Base-by-base conservation (phyloP, 75 land plant genomes). In the Selaginella tamariscina region DNA sequence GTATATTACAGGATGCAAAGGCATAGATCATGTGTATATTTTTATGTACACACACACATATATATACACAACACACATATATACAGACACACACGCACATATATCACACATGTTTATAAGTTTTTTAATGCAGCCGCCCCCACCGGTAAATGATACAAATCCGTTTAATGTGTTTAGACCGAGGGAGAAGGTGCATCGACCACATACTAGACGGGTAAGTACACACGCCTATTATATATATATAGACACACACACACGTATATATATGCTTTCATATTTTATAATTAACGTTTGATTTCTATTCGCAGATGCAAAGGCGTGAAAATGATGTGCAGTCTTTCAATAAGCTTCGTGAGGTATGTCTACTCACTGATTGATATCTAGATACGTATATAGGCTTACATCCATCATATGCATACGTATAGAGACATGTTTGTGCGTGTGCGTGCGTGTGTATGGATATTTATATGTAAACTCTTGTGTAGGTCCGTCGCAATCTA, bases 131-230 rank as follows among this genome's bases (percentile, higher is more conserved):
- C 84, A 94, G 98, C 98, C 98, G 23, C 98, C 98, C 56, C 98
- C 98, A 56, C 96, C 98, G 27, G 95, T 94, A 59, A 90, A 94
- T 77, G 98, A 94, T 73, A 90, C 96, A 66, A 94, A 94, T 63
- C 98, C 98, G 0, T 94, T 87, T 81, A 94, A 89, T 81, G 98
- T 94, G 9, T 94, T 94, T 70, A 81, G 98, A 71, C 98, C 98
- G 32, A 94, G 98, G 71, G 98, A 94, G 80, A 94, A 94, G 72
- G 81, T 87, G 65, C 88, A 89, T 66, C 82, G 89, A 32, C 85
- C 86, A 33, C 98, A 94, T 69, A 94, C 98, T 64, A 80, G 98
- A 71, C 81, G 96, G 80, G 98, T 93, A 80, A 56, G 80, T n/a
- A n/a, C n/a, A n/a, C n/a, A n/a, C n/a, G n/a, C n/a, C n/a, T 8